Conservation (phyloP, 331 rosid species). For the Malus hybrid region DNA sequence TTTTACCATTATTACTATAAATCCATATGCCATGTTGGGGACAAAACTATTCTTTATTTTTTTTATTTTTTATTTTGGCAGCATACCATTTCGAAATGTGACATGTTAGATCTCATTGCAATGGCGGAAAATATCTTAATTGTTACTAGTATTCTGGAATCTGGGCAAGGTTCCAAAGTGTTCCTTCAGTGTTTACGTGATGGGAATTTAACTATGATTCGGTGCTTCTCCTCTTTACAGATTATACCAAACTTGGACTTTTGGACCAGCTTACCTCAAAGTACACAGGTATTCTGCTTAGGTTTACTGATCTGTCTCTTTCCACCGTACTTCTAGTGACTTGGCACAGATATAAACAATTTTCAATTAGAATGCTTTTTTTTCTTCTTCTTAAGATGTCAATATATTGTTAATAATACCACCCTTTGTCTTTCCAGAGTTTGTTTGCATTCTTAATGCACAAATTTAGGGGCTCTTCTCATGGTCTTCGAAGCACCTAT, state of each 20-base stretch:
- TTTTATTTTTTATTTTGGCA: neutral
- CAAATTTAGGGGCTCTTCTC: slow-evolving; percentile 63
- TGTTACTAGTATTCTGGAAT: neutral
- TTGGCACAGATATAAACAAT: neutral
- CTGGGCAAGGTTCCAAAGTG: neutral
- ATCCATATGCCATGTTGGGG: neutral
- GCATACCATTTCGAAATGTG: neutral
- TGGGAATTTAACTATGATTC: slow-evolving; percentile 14
- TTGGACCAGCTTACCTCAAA: slow-evolving; percentile 70
- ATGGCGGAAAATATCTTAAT: neutral
- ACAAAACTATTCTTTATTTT: too few relatives aligned
- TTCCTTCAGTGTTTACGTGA: slow-evolving; percentile 1
- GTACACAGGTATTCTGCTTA: slow-evolving; percentile 47
- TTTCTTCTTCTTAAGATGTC: neutral
- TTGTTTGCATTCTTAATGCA: slow-evolving; percentile 45
- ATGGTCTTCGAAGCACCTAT: slow-evolving; percentile 65
- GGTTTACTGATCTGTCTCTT: slow-evolving; percentile 4
- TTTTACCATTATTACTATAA: neutral
- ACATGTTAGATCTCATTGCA: slow-evolving; percentile 1
- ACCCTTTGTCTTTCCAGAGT: slow-evolving; percentile 40
- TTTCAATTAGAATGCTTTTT: neutral
- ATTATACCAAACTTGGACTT: slow-evolving; percentile 75
- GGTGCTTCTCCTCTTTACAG: slow-evolving; percentile 25
- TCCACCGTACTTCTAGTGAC: neutral
- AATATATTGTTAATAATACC: neutral